Evolutionary conservation across 2,329 filamentous ascomycete species (phyloP).

Genomic region (Colletotrichum magnum): DNA sequence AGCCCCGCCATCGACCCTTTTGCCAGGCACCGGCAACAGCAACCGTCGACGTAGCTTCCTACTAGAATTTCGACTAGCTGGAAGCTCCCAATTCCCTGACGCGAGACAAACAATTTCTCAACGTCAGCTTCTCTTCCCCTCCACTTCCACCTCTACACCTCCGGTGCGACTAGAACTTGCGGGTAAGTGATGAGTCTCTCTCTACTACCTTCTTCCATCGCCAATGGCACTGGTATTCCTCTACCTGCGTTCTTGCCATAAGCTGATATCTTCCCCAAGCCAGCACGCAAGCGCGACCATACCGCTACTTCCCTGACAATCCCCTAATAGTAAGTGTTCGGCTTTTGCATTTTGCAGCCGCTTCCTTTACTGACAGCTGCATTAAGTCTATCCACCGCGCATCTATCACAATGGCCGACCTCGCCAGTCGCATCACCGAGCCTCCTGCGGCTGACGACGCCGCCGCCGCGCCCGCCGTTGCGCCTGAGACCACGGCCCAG

Average conservation of each 20-base stretch:
- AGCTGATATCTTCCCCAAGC: conserved; percentile 22
- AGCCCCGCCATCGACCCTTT: conserved; percentile 36
- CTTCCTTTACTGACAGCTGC: conserved; percentile 23
- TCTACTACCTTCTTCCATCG: background rate
- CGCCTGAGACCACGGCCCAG: conserved; percentile 43
- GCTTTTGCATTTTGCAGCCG: conserved; percentile 38
- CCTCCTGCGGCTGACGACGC: conserved; percentile 52
- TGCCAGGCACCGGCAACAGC: conserved; percentile 33
- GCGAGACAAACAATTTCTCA: conserved; percentile 5
- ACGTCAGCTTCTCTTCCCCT: background rate
- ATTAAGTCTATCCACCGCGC: background rate
- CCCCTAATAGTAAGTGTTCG: conserved; percentile 29
- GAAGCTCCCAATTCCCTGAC: conserved; percentile 26
- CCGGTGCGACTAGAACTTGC: background rate
- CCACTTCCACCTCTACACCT: conserved; percentile 1
- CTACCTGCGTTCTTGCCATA: background rate
- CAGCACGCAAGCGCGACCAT: conserved; percentile 12
- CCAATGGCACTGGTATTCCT: background rate
- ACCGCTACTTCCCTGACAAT: conserved; percentile 27
- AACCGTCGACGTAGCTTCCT: conserved; percentile 35
- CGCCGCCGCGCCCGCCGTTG: conserved; percentile 41
- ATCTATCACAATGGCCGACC: conserved; percentile 59
- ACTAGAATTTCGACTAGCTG: conserved; percentile 19
- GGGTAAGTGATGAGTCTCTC: conserved; percentile 5
- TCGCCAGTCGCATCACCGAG: conserved; percentile 66